Evolutionary conservation across 257 asterid species (phyloP).

Genomic region (Rubia yunnanensis): DNA sequence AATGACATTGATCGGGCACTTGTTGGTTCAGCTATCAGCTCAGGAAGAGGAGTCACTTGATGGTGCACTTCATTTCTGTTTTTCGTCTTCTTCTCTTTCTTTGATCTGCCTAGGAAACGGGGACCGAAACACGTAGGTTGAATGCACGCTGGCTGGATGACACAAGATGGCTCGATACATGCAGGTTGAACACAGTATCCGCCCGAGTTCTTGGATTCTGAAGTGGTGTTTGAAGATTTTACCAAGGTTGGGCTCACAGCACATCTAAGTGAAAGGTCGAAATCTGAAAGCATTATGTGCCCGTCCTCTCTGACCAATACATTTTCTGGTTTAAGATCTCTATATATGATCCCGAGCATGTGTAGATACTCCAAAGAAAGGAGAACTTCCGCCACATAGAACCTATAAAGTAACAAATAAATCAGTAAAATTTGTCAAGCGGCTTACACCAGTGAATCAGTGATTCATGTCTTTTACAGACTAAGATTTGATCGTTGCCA

Average conservation of each 20-base stretch:
- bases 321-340: slow-evolving; percentile 64
- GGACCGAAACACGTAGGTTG: slow-evolving; percentile 54
- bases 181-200: slow-evolving; percentile 38
- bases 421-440: background rate
- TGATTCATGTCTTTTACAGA: background rate
- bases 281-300: slow-evolving; percentile 65
- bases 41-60: slow-evolving; percentile 44
- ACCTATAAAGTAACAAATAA: slow-evolving; percentile 23
- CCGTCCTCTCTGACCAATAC: slow-evolving; percentile 60
- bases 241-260: slow-evolving; percentile 52
- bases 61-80: slow-evolving; percentile 28
- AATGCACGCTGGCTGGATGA: slow-evolving; percentile 42
- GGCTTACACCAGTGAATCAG: background rate
- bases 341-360: slow-evolving; percentile 62
- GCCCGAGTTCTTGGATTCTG: slow-evolving; percentile 30
- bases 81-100: slow-evolving; percentile 45
- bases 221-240: slow-evolving; percentile 29
- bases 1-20: slow-evolving; percentile 62
- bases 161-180: slow-evolving; percentile 48
- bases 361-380: slow-evolving; percentile 56
- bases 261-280: slow-evolving; percentile 55
- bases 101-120: slow-evolving; percentile 38
- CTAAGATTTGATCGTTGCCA: background rate
- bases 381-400: slow-evolving; percentile 62
- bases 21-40: slow-evolving; percentile 60